Conservation (phyloP, 352 stramenopile genomes). For the Saprolegnia parasitica region DNA sequence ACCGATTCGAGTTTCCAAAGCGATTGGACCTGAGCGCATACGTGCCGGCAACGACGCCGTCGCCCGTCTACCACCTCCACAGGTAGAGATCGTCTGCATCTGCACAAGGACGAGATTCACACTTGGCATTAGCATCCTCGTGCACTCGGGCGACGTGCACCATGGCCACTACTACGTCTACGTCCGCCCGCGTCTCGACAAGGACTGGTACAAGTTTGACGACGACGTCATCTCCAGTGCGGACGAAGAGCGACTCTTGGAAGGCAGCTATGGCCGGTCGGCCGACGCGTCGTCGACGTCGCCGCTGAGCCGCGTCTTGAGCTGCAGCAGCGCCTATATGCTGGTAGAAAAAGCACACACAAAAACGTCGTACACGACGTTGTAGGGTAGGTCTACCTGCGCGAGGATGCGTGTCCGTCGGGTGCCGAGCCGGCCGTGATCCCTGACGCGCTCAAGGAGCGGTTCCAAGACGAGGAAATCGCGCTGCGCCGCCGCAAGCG, state of each 20-base stretch:
- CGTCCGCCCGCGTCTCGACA: conserved; percentile 61
- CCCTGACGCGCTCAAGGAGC: conserved; percentile 46
- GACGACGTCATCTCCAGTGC: conserved; percentile 79
- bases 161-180: conserved; percentile 88
- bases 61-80: conserved; percentile 22
- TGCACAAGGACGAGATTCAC: conserved; percentile 16
- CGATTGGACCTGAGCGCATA: conserved; percentile 72
- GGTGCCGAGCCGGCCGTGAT: conserved; percentile 34
- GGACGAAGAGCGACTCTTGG: conserved; percentile 62
- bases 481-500: conserved; percentile 64
- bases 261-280: conserved; percentile 62
- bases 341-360: conserved; percentile 44
- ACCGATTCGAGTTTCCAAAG: conserved; percentile 83
- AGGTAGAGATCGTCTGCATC: conserved; percentile 5
- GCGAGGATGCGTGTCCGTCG: conserved; percentile 41
- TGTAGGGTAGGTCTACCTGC: conserved; percentile 51
- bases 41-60: conserved; percentile 30
- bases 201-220: conserved; percentile 80
- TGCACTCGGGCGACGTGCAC: conserved; percentile 83
- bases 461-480: conserved; percentile 79
- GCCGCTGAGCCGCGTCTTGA: conserved; percentile 43
- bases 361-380: too few species aligned
- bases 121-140: conserved; percentile 75
- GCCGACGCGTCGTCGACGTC: conserved; percentile 26
- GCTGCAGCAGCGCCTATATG: conserved; percentile 85